A percentile compares a stretch with the other conserved stretches of the same genome.
Conservation (phyloP, 1,284 basidiomycete species). For the Leccinum pachyderme region DNA sequence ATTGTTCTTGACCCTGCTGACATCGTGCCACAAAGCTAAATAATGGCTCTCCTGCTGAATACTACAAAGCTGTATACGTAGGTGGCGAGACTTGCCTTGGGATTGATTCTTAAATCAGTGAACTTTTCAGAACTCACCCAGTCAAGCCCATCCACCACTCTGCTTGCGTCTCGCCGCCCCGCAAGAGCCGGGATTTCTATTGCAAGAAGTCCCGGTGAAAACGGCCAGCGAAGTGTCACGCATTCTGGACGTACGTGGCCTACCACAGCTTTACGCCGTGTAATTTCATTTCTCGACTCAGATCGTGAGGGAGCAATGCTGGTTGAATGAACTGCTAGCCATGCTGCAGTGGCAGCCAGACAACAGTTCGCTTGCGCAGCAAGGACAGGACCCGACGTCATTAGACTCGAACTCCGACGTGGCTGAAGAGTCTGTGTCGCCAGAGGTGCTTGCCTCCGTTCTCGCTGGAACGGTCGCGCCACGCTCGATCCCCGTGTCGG, state of each 20-base stretch:
- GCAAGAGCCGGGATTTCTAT: constrained; percentile 67
- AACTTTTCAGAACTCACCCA: constrained; percentile 55
- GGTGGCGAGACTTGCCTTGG: constrained; percentile 18
- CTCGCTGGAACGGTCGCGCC: constrained; percentile 32
- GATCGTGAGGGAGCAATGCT: constrained; percentile 77
- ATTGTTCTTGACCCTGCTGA: constrained; percentile 12
- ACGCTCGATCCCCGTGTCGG: constrained; percentile 33
- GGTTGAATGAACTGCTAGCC: constrained; percentile 66
- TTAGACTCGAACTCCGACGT: constrained; percentile 45
- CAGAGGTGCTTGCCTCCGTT: constrained; percentile 29
- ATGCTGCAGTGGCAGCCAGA: constrained; percentile 59
- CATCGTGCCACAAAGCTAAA: constrained; percentile 23
- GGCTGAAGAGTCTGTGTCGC: constrained; percentile 17
- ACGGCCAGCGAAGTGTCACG: constrained; percentile 70
- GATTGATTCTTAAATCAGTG: constrained; percentile 4
- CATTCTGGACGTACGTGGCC: constrained; percentile 56
- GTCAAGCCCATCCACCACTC: constrained; percentile 61
- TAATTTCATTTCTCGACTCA: constrained; percentile 24
- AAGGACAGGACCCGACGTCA: constrained; percentile 11
- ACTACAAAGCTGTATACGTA: constrained; percentile 45
- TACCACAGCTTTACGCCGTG: neutral
- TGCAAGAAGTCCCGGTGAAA: constrained; percentile 66
- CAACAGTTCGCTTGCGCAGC: constrained; percentile 6
- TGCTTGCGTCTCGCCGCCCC: constrained; percentile 61
- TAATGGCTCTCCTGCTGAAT: constrained; percentile 25